Evolutionary conservation across 768 basidiomycete genomes (phyloP).

Genomic region (Lactifluus echinatus): DNA sequence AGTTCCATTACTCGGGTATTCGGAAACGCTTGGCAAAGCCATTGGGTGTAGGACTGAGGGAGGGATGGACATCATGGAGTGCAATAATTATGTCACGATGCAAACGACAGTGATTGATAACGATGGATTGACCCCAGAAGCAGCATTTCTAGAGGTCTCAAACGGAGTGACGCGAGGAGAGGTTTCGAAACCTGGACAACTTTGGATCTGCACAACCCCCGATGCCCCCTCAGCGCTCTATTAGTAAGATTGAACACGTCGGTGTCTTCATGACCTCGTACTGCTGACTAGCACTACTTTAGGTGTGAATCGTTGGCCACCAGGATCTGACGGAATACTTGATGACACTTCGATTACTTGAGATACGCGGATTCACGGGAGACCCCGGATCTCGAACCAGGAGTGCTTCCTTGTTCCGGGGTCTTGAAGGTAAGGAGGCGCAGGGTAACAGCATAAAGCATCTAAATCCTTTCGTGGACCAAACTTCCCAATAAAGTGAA

Average conservation of each 20-base stretch:
- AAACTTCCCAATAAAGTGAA: neutral
- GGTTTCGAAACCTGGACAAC: neutral
- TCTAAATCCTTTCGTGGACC: neutral
- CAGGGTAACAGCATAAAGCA: neutral
- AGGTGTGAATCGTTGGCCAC: too few species aligned
- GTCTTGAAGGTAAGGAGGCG: slow-evolving; percentile 5
- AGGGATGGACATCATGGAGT: neutral
- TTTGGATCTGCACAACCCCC: neutral
- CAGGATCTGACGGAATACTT: too few species aligned
- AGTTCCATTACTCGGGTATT: neutral
- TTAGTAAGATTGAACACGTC: neutral
- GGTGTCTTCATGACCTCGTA: neutral
- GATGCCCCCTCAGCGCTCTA: neutral
- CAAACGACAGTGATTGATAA: slow-evolving; percentile 3
- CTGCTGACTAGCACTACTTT: too few species aligned
- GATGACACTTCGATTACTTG: neutral
- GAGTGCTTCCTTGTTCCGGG: slow-evolving; percentile 13
- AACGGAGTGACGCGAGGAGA: neutral
- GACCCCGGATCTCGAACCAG: slow-evolving; percentile 8
- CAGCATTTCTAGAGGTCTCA: neutral
- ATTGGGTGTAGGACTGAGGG: neutral
- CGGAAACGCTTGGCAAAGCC: neutral
- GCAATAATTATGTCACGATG: slow-evolving; percentile 5
- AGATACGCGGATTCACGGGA: slow-evolving; percentile 9
- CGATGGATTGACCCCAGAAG: neutral